Evolutionary conservation across 371 early-diverging fungal species (phyloP), one percentile per base, ranked within the genome.

Genomic region (Parasitella parasitica): DNA sequence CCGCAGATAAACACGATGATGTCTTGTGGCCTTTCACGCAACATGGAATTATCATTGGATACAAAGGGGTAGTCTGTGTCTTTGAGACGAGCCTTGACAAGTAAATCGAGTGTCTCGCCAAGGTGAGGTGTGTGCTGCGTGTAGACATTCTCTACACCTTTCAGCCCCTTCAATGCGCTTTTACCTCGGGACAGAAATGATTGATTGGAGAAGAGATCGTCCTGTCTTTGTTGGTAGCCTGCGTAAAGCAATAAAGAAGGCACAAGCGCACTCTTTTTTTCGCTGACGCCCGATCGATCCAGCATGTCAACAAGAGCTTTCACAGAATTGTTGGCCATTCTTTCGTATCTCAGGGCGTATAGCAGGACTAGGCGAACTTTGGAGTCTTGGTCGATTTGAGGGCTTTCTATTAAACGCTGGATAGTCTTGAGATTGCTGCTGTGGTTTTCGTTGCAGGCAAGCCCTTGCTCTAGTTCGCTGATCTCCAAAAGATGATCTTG

Each of bases 71-170:
- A 94, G 36, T 77, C 80, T 5, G 85, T 72, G 26, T 91, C 91
- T 59, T 84, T 88, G n/a, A 94, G 75, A 43, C 86, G 85, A 13
- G 94, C 94, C 67, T 94, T 95, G 48, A 92, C 71, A 48, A 94
- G 61, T 36, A 83, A 74, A 60, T 94, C 90, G 24, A 98, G 43
- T 27, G 87, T 91, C 32, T 89, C 87, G 0, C 85, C 88, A 43
- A 97, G 61, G 7, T 86, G 84, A 8, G 98, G 96, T n/a, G 84
- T 84, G 70, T 98, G 98, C 67, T 96, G 96, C 9, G 97, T 97
- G 72, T 97, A 98, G 11, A 98, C 97, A 65, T 97, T 97, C 60
- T 97, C 98, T n/a, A 95, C 95, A 3, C 97, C 99, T 76, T 93
- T 92, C 34, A 95, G 70, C 15, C 95, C 95, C 59, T 92, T 93